Percentiles rank a stretch among this genome's conserved stretches.
Evolutionary conservation across 106 monocot species (phyloP).

Genomic region (Narthecium ossifragum): DNA sequence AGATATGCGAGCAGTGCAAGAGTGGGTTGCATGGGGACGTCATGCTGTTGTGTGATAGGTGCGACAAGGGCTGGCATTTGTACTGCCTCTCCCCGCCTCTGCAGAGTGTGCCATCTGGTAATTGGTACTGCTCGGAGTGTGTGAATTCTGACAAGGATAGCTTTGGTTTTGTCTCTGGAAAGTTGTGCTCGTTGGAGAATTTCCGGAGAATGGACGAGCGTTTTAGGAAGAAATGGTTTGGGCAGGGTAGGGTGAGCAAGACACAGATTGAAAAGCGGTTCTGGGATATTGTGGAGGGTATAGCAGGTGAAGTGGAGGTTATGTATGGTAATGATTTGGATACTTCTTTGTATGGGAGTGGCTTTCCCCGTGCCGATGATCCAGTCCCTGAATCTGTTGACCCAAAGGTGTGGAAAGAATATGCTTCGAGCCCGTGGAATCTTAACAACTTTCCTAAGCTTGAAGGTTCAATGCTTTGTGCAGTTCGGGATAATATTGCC

Average conservation of each 20-base stretch:
- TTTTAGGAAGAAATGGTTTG: slow-evolving; percentile 60
- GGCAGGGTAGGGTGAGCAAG: slow-evolving; percentile 20
- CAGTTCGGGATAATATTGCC: slow-evolving; percentile 64
- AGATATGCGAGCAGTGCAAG: slow-evolving; percentile 83
- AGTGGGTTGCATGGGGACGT: slow-evolving; percentile 81
- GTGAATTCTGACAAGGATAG: slow-evolving; percentile 65
- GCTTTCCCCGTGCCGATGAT: slow-evolving; percentile 43
- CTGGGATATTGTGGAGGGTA: slow-evolving; percentile 86
- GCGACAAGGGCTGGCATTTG: slow-evolving; percentile 80
- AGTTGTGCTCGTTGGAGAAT: slow-evolving; percentile 38
- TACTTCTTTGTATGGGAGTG: slow-evolving; percentile 57
- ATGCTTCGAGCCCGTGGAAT: slow-evolving; percentile 67
- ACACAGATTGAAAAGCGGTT: slow-evolving; percentile 66
- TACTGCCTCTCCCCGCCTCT: slow-evolving; percentile 65
- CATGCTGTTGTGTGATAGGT: slow-evolving; percentile 79
- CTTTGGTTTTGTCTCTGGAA: slow-evolving; percentile 70
- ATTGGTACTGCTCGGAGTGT: slow-evolving; percentile 80
- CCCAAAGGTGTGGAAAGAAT: slow-evolving; percentile 40
- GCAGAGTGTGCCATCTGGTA: slow-evolving; percentile 50
- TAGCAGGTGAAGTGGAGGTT: slow-evolving; percentile 67
- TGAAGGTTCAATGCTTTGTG: slow-evolving; percentile 64
- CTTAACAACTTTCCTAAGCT: slow-evolving; percentile 79
- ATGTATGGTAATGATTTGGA: slow-evolving; percentile 84
- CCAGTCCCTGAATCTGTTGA: slow-evolving; percentile 24
- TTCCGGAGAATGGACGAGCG: slow-evolving; percentile 43